phyloP scores from a whole-genome alignment of 169 alveolate species.

The Eimeria maxima region DNA sequence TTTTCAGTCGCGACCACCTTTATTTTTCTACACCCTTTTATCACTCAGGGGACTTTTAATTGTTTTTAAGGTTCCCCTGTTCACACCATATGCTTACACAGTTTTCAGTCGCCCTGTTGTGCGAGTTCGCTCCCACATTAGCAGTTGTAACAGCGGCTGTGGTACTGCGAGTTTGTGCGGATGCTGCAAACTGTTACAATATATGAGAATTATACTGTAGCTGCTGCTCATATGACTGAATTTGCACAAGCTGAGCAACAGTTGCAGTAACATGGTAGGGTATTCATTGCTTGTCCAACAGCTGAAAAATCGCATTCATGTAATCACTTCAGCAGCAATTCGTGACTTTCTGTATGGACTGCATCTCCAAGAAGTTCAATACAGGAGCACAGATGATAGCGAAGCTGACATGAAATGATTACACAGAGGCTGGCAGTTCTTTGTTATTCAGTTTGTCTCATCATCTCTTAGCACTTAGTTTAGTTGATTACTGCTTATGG shows the following conservation, averaged over 20 bases:
- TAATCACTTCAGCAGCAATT: neutral
- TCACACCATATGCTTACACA: neutral
- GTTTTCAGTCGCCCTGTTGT: neutral
- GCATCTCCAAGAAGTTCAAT: neutral
- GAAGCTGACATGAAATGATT: neutral
- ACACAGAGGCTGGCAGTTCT: neutral
- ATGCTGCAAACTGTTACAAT: neutral
- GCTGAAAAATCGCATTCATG: neutral
- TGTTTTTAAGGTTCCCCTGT: neutral
- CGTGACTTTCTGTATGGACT: neutral
- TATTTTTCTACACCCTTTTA: neutral
- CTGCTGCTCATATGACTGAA: neutral
- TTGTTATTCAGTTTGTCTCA: neutral
- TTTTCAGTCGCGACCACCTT: no score
- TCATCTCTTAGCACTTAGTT: neutral
- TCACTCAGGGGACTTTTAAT: neutral
- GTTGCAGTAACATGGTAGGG: neutral
- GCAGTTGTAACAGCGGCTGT: neutral
- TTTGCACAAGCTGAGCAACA: neutral
- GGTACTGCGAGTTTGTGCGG: neutral
- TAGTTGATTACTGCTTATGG: no score
- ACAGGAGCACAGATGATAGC: neutral
- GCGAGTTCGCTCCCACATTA: neutral
- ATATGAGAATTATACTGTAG: neutral
- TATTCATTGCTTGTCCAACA: neutral